Base-by-base conservation (phyloP, 495 filamentous ascomycete genomes). In the Apodospora peruviana region DNA sequence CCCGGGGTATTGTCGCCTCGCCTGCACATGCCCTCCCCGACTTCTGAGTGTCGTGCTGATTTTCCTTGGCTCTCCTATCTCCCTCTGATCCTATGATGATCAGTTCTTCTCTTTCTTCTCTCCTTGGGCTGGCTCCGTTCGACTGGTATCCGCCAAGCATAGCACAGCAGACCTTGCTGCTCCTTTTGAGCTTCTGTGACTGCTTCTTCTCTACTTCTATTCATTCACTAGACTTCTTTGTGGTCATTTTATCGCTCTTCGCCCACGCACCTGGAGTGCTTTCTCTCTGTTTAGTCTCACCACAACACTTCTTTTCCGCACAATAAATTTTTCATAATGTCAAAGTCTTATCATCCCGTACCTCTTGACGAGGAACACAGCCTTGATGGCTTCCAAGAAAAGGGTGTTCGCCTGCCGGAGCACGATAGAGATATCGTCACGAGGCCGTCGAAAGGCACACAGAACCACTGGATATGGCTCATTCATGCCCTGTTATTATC, bases 401-500 rank as follows among this genome's bases (percentile, higher is more conserved):
- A 58, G 50, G 52, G 41, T 23, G n/a, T 45, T 29, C 3, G 38
- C 27, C 39, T 58, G 56, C 36, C 47, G 10, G 40, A 47, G 16
- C 39, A 48, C 21, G 47, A 50, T 8, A 18, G 25, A 29, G 35
- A 43, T 24, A 14, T 44, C 22, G 39, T 40, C 24, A 22, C 38
- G 1, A 54, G 10, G 16, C 27, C 51, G 42, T 11, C 24, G 2
- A 27, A 21, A 12, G 18, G 43, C 4, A 24, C 55, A 7, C 38
- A 39, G 21, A 46, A 24, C 9, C 55, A 60, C 50, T 73, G 71
- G 70, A 50, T 65, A 44, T 77, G 73, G 72, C 47, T 75, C 16
- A 59, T 55, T 9, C 74, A 76, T 43, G 67, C 65, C 39, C 47
- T 70, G 25, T 58, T 77, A 9, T 51, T 76, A 19, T 67, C 69